phyloP scores from a whole-genome alignment of 2,329 filamentous ascomycete species.

The Decorospora gaudefroyi region DNA sequence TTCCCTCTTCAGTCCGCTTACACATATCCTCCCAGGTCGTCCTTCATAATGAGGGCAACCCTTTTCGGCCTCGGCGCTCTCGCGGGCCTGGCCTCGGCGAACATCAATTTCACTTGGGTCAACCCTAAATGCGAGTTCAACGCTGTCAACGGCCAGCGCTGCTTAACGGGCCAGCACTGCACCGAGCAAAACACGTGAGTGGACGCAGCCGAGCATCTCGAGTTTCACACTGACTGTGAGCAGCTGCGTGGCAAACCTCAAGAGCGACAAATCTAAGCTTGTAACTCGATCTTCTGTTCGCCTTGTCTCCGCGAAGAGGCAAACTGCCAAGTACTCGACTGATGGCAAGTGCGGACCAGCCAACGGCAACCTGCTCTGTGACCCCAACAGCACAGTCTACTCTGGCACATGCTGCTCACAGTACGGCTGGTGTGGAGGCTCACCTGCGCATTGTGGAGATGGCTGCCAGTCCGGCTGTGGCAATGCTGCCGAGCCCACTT shows the following conservation, averaged over 20 bases:
- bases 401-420: conserved; percentile 53
- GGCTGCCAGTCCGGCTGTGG: conserved; percentile 50
- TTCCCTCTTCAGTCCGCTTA: conserved; percentile 18
- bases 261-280: conserved; percentile 33
- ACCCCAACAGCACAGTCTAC: conserved; percentile 53
- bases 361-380: conserved; percentile 48
- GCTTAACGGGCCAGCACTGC: conserved; percentile 49
- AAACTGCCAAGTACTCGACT: conserved; percentile 42
- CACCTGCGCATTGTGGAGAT: conserved; percentile 47
- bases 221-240: conserved; percentile 1
- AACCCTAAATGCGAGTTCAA: conserved; percentile 50
- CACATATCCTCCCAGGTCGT: conserved; percentile 13
- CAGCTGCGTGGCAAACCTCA: conserved; percentile 29
- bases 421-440: conserved; percentile 53
- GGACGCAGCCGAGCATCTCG: not conserved
- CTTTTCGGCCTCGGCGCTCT: conserved; percentile 40
- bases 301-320: conserved; percentile 33
- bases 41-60: conserved; percentile 36
- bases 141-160: conserved; percentile 28
- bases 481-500: conserved; percentile 14
- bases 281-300: conserved; percentile 27
- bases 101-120: conserved; percentile 56
- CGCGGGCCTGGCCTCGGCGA: conserved; percentile 49
- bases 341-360: conserved; percentile 50
- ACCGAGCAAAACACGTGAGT: conserved; percentile 43